A percentile compares a stretch with the other conserved stretches of the same genome.
phyloP scores from a whole-genome alignment of 2,329 filamentous ascomycete species.

The Thelonectria discophora region DNA sequence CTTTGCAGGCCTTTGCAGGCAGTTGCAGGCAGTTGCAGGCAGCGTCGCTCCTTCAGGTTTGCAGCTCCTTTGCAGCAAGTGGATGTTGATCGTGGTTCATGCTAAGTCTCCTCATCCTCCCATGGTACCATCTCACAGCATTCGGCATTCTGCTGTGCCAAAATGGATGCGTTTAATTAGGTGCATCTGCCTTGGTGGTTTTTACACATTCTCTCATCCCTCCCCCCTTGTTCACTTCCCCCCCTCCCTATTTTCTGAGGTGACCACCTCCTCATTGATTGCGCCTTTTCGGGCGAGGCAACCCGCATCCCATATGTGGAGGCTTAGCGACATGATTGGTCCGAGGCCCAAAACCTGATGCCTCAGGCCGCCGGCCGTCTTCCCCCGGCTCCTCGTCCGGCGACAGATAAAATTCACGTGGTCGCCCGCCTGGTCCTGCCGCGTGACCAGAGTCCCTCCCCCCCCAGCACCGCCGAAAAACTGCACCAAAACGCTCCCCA shows the following conservation, averaged over 20 bases:
- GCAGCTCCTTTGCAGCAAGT: background rate
- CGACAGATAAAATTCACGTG: conserved; percentile 50
- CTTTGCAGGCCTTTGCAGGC: too few relatives aligned
- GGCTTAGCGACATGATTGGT: conserved; percentile 15
- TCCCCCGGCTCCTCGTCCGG: conserved; percentile 1
- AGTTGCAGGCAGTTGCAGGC: too few relatives aligned
- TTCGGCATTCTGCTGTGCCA: conserved; percentile 11
- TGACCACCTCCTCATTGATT: conserved; percentile 26
- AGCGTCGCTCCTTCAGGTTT: too few relatives aligned
- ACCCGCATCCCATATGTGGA: conserved; percentile 36
- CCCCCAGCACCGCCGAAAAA: conserved; percentile 23
- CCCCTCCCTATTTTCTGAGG: conserved; percentile 5
- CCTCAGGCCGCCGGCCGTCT: conserved; percentile 36
- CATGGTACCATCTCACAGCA: background rate
- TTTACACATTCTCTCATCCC: background rate
- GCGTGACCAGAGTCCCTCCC: conserved; percentile 49
- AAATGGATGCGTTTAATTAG: conserved; percentile 11
- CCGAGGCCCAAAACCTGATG: background rate
- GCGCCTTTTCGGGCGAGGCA: conserved; percentile 29
- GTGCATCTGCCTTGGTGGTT: background rate
- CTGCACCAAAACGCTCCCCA: background rate
- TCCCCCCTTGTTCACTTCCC: background rate
- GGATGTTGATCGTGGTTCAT: too few relatives aligned
- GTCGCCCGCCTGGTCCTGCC: conserved; percentile 49
- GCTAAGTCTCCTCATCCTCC: too few relatives aligned